Evolutionary conservation across 257 asterid genomes (phyloP).

Genomic region (Catharanthus roseus): DNA sequence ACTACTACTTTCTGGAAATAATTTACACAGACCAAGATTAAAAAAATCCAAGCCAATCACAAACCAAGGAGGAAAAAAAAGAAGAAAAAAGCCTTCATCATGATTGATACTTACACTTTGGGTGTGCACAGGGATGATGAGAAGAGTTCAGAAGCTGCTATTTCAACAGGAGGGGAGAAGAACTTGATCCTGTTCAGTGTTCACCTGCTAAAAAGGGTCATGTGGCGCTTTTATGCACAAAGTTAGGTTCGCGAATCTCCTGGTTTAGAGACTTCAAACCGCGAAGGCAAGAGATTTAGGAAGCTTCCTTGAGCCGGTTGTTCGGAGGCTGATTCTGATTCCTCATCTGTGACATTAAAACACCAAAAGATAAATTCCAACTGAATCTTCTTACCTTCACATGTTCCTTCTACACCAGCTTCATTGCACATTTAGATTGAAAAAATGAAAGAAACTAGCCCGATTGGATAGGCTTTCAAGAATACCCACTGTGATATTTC

Average conservation of each 20-base stretch:
- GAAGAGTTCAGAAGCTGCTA: constrained; percentile 29
- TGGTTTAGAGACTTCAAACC: constrained; percentile 37
- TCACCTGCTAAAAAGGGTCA: constrained; percentile 30
- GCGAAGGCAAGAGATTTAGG: constrained; percentile 60
- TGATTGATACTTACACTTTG: constrained; percentile 39
- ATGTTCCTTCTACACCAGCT: not conserved
- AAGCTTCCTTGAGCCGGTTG: constrained; percentile 76
- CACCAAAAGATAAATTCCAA: constrained; percentile 2
- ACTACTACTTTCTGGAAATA: constrained; percentile 33
- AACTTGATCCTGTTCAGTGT: constrained; percentile 16
- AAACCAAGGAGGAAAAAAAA: constrained; percentile 25
- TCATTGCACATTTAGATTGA: not conserved
- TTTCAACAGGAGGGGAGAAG: constrained; percentile 22
- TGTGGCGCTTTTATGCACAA: constrained; percentile 33
- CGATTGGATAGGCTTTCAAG: not conserved
- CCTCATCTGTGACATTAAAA: constrained; percentile 47
- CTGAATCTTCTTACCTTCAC: not conserved
- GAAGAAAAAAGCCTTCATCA: constrained; percentile 28
- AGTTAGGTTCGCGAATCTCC: constrained; percentile 35
- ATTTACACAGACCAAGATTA: constrained; percentile 45
- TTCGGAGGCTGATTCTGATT: constrained; percentile 49
- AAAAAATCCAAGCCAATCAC: constrained; percentile 24
- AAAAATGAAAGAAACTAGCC: not conserved
- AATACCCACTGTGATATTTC: not conserved
- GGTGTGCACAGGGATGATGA: constrained; percentile 23